These are phyloP conservation scores for Ogataea degrootiae DNA, from an alignment of 805 yeast genomes.

Conservation along the genomic window DNA sequence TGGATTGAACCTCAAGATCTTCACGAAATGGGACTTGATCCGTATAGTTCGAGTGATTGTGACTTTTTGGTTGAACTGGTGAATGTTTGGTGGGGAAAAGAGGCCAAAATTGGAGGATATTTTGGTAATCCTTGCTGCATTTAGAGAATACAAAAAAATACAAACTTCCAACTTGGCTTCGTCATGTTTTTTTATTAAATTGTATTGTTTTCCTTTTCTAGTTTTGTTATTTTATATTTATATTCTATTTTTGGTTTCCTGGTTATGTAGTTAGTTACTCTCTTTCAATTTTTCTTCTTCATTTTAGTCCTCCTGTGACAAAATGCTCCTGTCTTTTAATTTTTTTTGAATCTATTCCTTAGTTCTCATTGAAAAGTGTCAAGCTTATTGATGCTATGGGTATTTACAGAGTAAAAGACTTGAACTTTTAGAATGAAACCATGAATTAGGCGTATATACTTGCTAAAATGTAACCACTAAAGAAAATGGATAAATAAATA, in stretches of 20 bases:
- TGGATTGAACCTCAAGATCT: conserved; percentile 42
- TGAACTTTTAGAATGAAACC: no score
- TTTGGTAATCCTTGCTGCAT: conserved; percentile 32
- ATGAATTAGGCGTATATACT: no score
- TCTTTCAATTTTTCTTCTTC: no score
- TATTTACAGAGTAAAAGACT: no score
- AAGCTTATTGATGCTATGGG: no score
- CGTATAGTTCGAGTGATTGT: conserved; percentile 41
- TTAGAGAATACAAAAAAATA: not conserved
- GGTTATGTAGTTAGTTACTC: no score
- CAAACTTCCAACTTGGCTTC: not conserved
- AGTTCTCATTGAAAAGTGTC: no score
- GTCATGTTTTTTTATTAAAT: not conserved
- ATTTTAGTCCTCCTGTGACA: no score
- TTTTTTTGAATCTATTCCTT: no score
- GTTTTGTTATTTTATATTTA: not conserved
- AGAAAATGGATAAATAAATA: no score
- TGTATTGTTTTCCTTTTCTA: not conserved
- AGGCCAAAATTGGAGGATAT: conserved; percentile 36
- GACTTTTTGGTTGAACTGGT: conserved; percentile 40
- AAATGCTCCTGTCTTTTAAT: no score
- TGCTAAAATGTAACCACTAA: no score
- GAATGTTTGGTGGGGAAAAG: conserved; percentile 42
- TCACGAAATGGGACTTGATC: conserved; percentile 56
- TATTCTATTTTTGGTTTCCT: not conserved